Evolutionary conservation across 192 early-diverging fungal species (phyloP).

Genomic region (Coemansia sp.): DNA sequence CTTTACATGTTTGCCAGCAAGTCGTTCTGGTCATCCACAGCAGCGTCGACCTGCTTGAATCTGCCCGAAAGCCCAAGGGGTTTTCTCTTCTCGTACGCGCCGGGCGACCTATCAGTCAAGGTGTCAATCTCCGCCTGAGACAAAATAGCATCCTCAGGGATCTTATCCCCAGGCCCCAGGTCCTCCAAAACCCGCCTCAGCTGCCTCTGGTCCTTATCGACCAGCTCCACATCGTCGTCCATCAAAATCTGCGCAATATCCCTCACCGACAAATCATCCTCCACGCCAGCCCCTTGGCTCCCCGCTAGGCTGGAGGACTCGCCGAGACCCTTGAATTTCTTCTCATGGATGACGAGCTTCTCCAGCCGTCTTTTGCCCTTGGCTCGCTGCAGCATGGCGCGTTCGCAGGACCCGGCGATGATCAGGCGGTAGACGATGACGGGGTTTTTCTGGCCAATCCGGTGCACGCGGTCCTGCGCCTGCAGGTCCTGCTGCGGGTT

Average conservation of each 20-base stretch:
- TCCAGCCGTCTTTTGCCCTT: slow-evolving; percentile 84
- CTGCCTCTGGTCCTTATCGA: slow-evolving; percentile 28
- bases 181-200: slow-evolving; percentile 17
- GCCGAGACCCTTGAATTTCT: slow-evolving; percentile 65
- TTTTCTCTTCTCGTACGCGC: slow-evolving; percentile 21
- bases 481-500: slow-evolving; percentile 99
- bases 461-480: slow-evolving; percentile 93
- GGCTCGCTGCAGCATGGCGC: slow-evolving; percentile 75
- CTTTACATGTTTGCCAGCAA: slow-evolving; percentile 30
- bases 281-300: neutral
- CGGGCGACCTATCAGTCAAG: slow-evolving; percentile 35
- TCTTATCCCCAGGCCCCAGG: slow-evolving; percentile 18
- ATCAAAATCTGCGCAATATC: slow-evolving; percentile 74
- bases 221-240: slow-evolving; percentile 66
- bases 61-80: slow-evolving; percentile 2
- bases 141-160: slow-evolving; percentile 32
- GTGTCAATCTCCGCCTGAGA: slow-evolving; percentile 22
- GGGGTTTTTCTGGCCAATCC: slow-evolving; percentile 91
- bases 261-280: slow-evolving; percentile 53
- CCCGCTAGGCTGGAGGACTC: too few relatives aligned
- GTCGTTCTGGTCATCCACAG: slow-evolving; percentile 39
- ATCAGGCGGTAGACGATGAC: slow-evolving; percentile 90
- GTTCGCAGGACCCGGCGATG: slow-evolving; percentile 80
- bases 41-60: slow-evolving; percentile 23
- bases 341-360: slow-evolving; percentile 92